Conservation (phyloP, 768 basidiomycete genomes). For the Serendipita sp. region DNA sequence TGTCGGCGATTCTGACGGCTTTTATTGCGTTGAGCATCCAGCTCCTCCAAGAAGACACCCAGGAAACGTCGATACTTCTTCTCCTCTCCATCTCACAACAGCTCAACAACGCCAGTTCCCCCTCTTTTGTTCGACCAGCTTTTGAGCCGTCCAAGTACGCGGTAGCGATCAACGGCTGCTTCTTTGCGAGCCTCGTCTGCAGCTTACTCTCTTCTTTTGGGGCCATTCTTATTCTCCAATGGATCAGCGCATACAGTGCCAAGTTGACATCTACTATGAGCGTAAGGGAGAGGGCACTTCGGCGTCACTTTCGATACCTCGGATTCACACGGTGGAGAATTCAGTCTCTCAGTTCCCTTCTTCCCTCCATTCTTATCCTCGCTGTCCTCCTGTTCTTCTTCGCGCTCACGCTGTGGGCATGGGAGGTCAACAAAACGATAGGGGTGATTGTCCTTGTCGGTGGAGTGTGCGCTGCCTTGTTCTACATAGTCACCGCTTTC, state of each 20-base stretch:
- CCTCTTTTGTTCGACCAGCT: not conserved
- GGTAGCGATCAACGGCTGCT: not conserved
- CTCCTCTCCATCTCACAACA: not conserved
- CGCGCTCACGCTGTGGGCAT: conserved; percentile 10
- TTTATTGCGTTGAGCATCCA: no score
- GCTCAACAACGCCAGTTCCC: not conserved
- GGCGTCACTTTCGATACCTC: not conserved
- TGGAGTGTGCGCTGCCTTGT: not conserved
- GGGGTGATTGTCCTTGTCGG: conserved; percentile 7
- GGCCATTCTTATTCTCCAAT: not conserved
- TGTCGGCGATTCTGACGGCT: no score
- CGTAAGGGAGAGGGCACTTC: not conserved
- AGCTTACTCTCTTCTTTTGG: not conserved
- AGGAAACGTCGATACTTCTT: no score
- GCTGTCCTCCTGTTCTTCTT: conserved; percentile 11
- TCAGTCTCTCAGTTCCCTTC: not conserved
- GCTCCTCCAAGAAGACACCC: no score
- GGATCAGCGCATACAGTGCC: not conserved
- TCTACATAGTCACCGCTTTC: not conserved
- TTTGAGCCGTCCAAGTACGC: not conserved
- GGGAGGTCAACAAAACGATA: conserved; percentile 7
- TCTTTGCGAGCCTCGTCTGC: not conserved
- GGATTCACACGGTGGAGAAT: not conserved
- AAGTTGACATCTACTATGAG: not conserved
- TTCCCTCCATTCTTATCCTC: conserved; percentile 9